These are phyloP conservation scores for Lactarius indigo DNA, from an alignment of 768 basidiomycete species.

Conservation along the genomic window DNA sequence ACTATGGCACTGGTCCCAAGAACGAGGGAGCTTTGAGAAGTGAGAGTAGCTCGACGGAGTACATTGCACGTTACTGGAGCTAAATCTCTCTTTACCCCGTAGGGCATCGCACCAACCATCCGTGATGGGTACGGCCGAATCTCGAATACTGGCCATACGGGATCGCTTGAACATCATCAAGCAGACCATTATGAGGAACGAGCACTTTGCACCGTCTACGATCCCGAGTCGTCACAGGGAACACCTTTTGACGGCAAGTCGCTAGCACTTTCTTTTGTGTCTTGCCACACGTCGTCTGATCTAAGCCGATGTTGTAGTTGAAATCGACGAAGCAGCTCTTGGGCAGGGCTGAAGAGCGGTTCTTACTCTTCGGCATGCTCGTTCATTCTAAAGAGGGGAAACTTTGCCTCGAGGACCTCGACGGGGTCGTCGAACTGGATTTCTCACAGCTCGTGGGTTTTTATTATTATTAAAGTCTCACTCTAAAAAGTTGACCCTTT, in stretches of 20 bases:
- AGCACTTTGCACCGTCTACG: slow-evolving; percentile 96
- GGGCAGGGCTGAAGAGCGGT: slow-evolving; percentile 84
- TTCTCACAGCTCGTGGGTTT: slow-evolving; percentile 71
- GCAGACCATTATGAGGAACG: slow-evolving; percentile 90
- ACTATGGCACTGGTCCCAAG: slow-evolving; percentile 83
- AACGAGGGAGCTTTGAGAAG: slow-evolving; percentile 87
- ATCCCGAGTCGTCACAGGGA: slow-evolving; percentile 85
- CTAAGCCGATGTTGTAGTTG: slow-evolving; percentile 47
- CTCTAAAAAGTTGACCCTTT: background rate
- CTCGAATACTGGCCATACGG: slow-evolving; percentile 72
- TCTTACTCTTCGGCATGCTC: slow-evolving; percentile 92
- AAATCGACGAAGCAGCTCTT: slow-evolving; percentile 95
- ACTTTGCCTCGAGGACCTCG: slow-evolving; percentile 88
- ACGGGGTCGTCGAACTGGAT: slow-evolving; percentile 86
- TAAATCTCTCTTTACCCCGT: slow-evolving; percentile 22
- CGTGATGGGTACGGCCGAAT: slow-evolving; percentile 80
- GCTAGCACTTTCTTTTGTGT: background rate
- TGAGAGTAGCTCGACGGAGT: slow-evolving; percentile 35
- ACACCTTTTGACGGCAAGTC: slow-evolving; percentile 78
- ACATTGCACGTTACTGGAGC: background rate
- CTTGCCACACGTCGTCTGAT: background rate
- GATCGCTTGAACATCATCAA: slow-evolving; percentile 88
- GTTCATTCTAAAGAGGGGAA: slow-evolving; percentile 86
- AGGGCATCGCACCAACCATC: slow-evolving; percentile 56
- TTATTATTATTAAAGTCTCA: background rate